Conservation (phyloP, 768 basidiomycete genomes). For the Rhizopogon roseolus region DNA sequence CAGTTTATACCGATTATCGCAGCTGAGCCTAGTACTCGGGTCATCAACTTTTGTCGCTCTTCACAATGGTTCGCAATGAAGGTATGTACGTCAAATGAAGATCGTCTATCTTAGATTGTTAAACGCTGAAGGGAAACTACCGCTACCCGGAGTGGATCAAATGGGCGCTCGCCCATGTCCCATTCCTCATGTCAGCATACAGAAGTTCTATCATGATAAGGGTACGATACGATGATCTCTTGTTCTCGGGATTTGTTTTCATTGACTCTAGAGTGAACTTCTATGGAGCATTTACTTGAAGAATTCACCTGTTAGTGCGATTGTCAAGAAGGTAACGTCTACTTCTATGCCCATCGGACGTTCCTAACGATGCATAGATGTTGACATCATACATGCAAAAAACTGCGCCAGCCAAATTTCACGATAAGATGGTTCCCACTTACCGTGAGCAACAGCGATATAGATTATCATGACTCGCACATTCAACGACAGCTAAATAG, state of each 20-base stretch:
- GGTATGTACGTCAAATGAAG: constrained; percentile 34
- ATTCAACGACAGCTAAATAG: constrained; percentile 19
- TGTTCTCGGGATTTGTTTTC: not conserved
- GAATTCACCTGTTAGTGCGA: constrained; percentile 27
- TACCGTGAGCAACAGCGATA: constrained; percentile 34
- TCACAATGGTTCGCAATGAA: constrained; percentile 53
- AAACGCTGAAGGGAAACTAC: constrained; percentile 30
- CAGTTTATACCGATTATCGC: constrained; percentile 57
- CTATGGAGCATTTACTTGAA: constrained; percentile 34
- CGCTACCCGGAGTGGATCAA: constrained; percentile 39
- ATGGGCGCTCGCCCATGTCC: constrained; percentile 48
- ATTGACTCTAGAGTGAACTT: constrained; percentile 8
- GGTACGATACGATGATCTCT: constrained; percentile 23
- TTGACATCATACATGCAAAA: constrained; percentile 40
- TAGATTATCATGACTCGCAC: not conserved
- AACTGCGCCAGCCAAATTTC: constrained; percentile 42
- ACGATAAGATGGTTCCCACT: constrained; percentile 41
- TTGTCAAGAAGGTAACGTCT: constrained; percentile 27
- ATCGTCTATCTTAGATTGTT: not conserved
- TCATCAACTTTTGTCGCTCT: constrained; percentile 57
- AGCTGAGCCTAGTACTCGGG: constrained; percentile 40
- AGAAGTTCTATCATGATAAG: constrained; percentile 42
- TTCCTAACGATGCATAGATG: constrained; percentile 25
- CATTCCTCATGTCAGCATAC: constrained; percentile 43
- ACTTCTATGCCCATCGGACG: not conserved